Base-by-base conservation (phyloP, 306 rosid genomes). In the Purshia tridentata region DNA sequence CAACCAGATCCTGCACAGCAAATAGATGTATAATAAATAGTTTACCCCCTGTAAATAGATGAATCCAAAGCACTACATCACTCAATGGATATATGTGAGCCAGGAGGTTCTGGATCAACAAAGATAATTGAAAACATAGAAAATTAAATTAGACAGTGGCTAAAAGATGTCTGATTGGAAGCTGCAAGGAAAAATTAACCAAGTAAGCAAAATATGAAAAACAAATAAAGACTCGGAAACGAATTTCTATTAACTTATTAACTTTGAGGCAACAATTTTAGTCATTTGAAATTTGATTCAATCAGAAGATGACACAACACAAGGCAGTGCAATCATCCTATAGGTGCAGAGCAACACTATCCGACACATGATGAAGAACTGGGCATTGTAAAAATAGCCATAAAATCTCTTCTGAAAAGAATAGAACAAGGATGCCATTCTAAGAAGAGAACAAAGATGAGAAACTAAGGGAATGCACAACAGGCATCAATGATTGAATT, bases 1-100 rank as follows among this genome's bases (percentile, higher is more conserved):
- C 91, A 72, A 87, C 80, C 64, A 95, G 96, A 81, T 90, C 99
- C 99, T 95, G 80, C 85, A 78, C 39, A 75, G 71, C 41, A 82
- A 74, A 69, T 55, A 78, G n/a, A 77, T 47, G 50, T 22, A 81
- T 59, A 56, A 66, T 14, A 73, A 12, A 48, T 13, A 42, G 68
- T 23, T 55, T 42, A 56, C 53, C 54, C 44, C 65, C 2, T 42
- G 37, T 14, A 46, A 41, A 20, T 22, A 20, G 15, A 42, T 11
- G 11, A 70, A 70, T 41, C 53, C 8, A 44, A 54, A 22, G 10
- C 50, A 47, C 37, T 55, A 20, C 50, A 70, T 54, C 20, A 55
- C 54, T 14, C 64, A 54, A 51, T 4, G 14, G 55, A 4, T 37
- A 39, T 69, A 18, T 16, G 5, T 9, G 18, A 67, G 29, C 72